Conservation (phyloP, 2,329 filamentous ascomycete genomes). For the Colletotrichum graminicola region DNA sequence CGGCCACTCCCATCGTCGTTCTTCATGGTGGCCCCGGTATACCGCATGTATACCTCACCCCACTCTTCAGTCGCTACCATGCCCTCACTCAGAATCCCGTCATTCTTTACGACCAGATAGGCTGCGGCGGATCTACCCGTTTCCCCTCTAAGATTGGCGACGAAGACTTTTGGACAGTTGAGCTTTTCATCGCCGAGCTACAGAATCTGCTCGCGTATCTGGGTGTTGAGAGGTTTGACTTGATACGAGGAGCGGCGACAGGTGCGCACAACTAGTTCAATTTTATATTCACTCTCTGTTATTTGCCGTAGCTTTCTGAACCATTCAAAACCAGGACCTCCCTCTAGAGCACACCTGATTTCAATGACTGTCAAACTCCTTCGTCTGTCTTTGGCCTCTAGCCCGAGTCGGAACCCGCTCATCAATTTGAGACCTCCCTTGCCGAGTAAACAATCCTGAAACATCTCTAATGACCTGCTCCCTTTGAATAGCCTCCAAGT, state of each 20-base stretch:
- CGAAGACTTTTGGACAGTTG: constrained; percentile 59
- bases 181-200: constrained; percentile 63
- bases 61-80: constrained; percentile 10
- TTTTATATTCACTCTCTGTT: no score
- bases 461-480: constrained; percentile 42
- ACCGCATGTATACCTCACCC: constrained; percentile 13
- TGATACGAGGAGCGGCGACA: not conserved
- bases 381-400: not conserved
- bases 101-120: constrained; percentile 67
- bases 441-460: constrained; percentile 23
- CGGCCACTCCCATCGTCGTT: constrained; percentile 2
- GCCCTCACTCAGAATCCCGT: constrained; percentile 51
- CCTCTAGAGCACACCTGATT: not conserved
- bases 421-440: not conserved
- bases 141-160: constrained; percentile 57
- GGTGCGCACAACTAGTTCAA: not conserved
- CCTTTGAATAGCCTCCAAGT: constrained; percentile 38
- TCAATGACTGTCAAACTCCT: not conserved
- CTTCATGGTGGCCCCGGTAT: constrained; percentile 27
- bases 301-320: no score
- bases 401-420: not conserved
- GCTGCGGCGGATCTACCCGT: constrained; percentile 62
- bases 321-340: no score
- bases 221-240: constrained; percentile 54
- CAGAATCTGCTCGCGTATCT: constrained; percentile 60